Base-by-base conservation (phyloP, 2,329 filamentous ascomycete genomes). In the Monosporascus cannonballus region DNA sequence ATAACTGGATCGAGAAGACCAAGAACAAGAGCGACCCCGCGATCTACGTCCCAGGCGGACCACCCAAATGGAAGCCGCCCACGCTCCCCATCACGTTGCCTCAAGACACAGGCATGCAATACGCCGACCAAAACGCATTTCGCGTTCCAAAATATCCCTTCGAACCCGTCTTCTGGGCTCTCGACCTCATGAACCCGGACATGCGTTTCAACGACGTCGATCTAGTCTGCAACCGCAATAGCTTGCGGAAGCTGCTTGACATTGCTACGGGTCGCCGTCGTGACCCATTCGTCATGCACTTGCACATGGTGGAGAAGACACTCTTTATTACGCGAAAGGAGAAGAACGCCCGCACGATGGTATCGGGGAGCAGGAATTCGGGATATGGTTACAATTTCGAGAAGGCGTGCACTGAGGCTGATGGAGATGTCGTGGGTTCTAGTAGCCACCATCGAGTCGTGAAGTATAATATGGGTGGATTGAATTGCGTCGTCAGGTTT, bases 361-460 rank as follows among this genome's bases (percentile, higher is more conserved):
- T 57, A 24, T 50, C 56, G 18, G 56, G 57, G 3, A 5, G 36
- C n/a, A 39, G 47, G 2, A 50, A 56, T n/a, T 39, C 52, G 9
- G 61, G 64, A 8, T 69, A 58, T 38, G 66, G 67, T 4, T 60
- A 63, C 25, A 61, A 25, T 22, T 69, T 71, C 36, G 67, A 68
- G 52, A 50, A 58, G 20, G 44, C 48, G 0, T 64, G 64, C 51
- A 69, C 66, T 0, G 56, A 52, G 30, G 48, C 54, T 9, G 52
- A 60, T 7, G n/a, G 50, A 15, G 61, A 51, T 3, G 49, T 64
- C n/a, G 52, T 56, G 5, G 47, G 52, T 36, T 56, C 49, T 34
- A 54, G 45, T 22, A 49, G 56, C 1, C 58, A 65, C 51, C 58
- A 64, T 42, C 58, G 60, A 9, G 52, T 58, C 9, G 44, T 66